phyloP scores from a whole-genome alignment of 768 basidiomycete species.

The Serpula lacrymans region DNA sequence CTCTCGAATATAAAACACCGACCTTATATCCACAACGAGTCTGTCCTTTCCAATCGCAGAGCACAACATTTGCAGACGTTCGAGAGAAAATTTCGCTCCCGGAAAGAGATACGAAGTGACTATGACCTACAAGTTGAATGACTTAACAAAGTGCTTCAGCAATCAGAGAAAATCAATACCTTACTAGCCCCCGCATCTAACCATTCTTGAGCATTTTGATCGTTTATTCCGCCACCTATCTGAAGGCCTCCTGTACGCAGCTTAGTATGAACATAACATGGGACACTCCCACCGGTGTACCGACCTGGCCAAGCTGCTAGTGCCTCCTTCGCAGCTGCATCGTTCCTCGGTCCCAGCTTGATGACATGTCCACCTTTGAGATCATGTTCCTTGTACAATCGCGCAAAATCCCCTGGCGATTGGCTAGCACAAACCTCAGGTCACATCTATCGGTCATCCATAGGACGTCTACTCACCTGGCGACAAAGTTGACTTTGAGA shows the following conservation, averaged over 20 bases:
- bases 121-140: constrained; percentile 65
- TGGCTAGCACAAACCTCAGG: constrained; percentile 45
- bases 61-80: constrained; percentile 63
- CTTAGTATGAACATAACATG: constrained; percentile 3
- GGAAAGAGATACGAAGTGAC: constrained; percentile 98
- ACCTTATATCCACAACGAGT: constrained; percentile 96
- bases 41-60: constrained; percentile 72
- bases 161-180: constrained; percentile 36
- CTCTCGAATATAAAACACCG: not conserved
- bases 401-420: constrained; percentile 75
- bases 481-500: constrained; percentile 87
- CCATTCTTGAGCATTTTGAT: constrained; percentile 80
- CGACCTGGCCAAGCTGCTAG: constrained; percentile 80
- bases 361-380: constrained; percentile 93
- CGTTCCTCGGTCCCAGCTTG: constrained; percentile 89
- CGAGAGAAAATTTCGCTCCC: constrained; percentile 68
- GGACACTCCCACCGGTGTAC: constrained; percentile 1
- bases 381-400: constrained; percentile 64
- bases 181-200: constrained; percentile 87
- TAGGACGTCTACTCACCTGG: constrained; percentile 53
- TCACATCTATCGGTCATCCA: constrained; percentile 2
- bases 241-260: constrained; percentile 60
- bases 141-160: not conserved
- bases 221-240: constrained; percentile 90
- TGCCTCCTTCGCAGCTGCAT: constrained; percentile 83